A percentile compares a stretch with the other conserved stretches of the same genome.
These are phyloP conservation scores for Blastocystis sp. DNA, from an alignment of 352 stramenopile species.

Conservation along the genomic window DNA sequence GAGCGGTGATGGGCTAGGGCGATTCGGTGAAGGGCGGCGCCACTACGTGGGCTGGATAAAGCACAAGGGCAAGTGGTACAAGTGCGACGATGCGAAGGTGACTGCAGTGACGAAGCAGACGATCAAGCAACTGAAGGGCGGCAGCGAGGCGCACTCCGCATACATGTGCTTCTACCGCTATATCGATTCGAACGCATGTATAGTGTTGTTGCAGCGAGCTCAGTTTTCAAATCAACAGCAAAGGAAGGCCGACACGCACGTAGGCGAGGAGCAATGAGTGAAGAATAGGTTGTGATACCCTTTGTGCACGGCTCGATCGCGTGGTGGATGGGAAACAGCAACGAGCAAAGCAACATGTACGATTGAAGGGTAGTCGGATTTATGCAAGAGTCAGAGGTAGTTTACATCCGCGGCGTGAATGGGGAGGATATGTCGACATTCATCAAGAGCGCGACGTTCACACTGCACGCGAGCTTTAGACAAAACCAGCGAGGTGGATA, in stretches of 20 bases:
- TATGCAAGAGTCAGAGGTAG: not conserved
- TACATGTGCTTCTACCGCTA: conserved; percentile 57
- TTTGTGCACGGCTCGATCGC: conserved; percentile 57
- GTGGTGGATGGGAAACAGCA: conserved; percentile 40
- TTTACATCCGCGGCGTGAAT: conserved; percentile 63
- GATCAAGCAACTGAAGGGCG: conserved; percentile 52
- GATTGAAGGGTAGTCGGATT: conserved; percentile 17
- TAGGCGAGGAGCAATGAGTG: not conserved
- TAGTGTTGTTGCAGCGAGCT: conserved; percentile 13
- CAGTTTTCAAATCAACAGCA: not conserved
- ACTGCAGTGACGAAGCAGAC: conserved; percentile 26
- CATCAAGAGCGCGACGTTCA: conserved; percentile 57
- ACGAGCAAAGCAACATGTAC: conserved; percentile 46
- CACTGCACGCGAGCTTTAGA: conserved; percentile 36
- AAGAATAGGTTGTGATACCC: conserved; percentile 40
- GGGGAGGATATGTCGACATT: conserved; percentile 56
- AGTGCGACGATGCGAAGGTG: conserved; percentile 65
- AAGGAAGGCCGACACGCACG: conserved; percentile 23
- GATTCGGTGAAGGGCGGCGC: conserved; percentile 34
- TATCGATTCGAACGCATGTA: conserved; percentile 32
- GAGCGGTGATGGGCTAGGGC: not conserved
- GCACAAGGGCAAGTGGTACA: conserved; percentile 63
- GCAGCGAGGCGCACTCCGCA: conserved; percentile 30
- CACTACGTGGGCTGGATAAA: conserved; percentile 49
- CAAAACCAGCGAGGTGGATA: conserved; percentile 44